Evolutionary conservation across 1,284 basidiomycete genomes (phyloP).

Genomic region (Prillingera fragicola): DNA sequence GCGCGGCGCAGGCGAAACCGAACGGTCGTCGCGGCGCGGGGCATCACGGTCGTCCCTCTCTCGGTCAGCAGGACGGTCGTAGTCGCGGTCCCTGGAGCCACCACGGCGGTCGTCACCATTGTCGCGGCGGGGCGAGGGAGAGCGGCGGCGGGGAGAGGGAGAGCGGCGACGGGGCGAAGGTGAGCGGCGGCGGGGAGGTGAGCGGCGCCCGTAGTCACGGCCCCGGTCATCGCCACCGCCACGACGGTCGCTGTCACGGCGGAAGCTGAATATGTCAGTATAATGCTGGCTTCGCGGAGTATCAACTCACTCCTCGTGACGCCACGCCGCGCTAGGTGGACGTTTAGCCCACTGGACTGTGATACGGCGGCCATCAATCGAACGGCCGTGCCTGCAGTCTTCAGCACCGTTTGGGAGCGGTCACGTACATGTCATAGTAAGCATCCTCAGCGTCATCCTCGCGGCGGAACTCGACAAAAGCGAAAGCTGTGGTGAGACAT

Average conservation of each 20-base stretch:
- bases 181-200: slow-evolving; percentile 27
- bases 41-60: slow-evolving; percentile 14
- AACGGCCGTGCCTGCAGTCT: slow-evolving; percentile 65
- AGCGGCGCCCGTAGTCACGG: slow-evolving; percentile 2
- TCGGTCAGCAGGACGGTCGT: slow-evolving; percentile 27
- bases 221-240: slow-evolving; percentile 7
- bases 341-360: slow-evolving; percentile 89
- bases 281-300: slow-evolving; percentile 14
- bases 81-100: slow-evolving; percentile 22
- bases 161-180: slow-evolving; percentile 22
- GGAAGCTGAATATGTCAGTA: slow-evolving; percentile 10
- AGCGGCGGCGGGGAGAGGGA: slow-evolving; percentile 23
- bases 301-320: slow-evolving; percentile 55
- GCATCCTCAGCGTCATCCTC: slow-evolving; percentile 80
- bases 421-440: slow-evolving; percentile 77
- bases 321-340: slow-evolving; percentile 79
- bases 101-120: slow-evolving; percentile 8
- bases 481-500: slow-evolving; percentile 76
- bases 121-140: slow-evolving; percentile 5
- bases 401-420: not conserved
- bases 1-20: slow-evolving; percentile 6
- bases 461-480: slow-evolving; percentile 82
- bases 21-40: slow-evolving; percentile 3
- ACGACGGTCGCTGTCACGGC: slow-evolving; percentile 48
- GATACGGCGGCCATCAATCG: slow-evolving; percentile 73